Percentiles rank a stretch among this genome's conserved stretches.
Conservation (phyloP, 2,329 filamentous ascomycete species). For the Xylaria sp. region DNA sequence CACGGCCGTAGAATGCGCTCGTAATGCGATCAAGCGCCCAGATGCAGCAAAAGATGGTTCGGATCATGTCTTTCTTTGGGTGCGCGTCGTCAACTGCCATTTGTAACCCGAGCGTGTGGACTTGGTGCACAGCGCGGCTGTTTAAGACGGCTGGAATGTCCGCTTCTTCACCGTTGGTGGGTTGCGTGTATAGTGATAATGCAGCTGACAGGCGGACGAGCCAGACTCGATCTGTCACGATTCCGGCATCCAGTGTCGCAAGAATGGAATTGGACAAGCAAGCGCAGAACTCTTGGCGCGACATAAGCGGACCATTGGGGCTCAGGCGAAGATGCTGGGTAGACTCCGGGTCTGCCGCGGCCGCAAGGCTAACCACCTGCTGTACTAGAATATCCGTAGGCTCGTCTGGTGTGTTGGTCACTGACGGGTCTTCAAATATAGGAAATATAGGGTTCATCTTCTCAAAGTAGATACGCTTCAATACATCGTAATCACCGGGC, state of each 20-base stretch:
- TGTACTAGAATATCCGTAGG: slow-evolving; percentile 56
- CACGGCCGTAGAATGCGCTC: slow-evolving; percentile 68
- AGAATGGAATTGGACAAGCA: slow-evolving; percentile 61
- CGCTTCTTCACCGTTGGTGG: slow-evolving; percentile 63
- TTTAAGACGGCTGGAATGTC: slow-evolving; percentile 66
- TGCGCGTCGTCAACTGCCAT: slow-evolving; percentile 53
- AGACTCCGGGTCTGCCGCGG: slow-evolving; percentile 61
- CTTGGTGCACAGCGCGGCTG: slow-evolving; percentile 66
- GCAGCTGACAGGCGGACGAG: slow-evolving; percentile 65
- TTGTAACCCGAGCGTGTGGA: slow-evolving; percentile 67
- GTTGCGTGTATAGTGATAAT: slow-evolving; percentile 69
- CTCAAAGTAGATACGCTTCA: slow-evolving; percentile 61
- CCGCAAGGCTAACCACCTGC: slow-evolving; percentile 67
- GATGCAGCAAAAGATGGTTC: slow-evolving; percentile 64
- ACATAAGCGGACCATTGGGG: slow-evolving; percentile 53
- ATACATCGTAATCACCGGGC: slow-evolving; percentile 56
- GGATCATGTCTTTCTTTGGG: slow-evolving; percentile 56
- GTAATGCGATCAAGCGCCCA: slow-evolving; percentile 72
- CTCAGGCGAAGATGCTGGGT: slow-evolving; percentile 59
- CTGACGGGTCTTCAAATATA: slow-evolving; percentile 55
- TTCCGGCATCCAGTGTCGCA: slow-evolving; percentile 62
- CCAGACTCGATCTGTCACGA: slow-evolving; percentile 65
- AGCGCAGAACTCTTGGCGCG: slow-evolving; percentile 61
- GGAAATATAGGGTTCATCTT: slow-evolving; percentile 67
- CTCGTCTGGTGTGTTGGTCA: slow-evolving; percentile 45